A percentile compares a stretch with the other conserved stretches of the same genome.
These are phyloP conservation scores for Hypoxylon intermedium DNA, from an alignment of 495 filamentous ascomycete species.

Conservation along the genomic window DNA sequence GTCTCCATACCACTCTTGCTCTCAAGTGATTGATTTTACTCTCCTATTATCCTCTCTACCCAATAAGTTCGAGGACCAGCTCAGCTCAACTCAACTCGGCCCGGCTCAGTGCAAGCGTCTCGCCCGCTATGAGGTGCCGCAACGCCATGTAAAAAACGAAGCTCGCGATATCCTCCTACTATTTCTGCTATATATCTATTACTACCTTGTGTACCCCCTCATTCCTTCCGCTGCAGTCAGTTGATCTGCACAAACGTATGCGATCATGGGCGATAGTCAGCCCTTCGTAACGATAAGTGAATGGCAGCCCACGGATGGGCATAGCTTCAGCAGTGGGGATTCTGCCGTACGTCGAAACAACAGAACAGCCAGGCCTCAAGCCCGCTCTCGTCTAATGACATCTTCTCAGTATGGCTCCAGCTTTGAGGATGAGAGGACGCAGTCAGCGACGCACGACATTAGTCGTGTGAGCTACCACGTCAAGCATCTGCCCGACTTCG, in stretches of 20 bases:
- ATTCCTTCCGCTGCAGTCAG: conserved; percentile 11
- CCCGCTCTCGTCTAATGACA: conserved; percentile 33
- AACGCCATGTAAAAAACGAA: conserved; percentile 30
- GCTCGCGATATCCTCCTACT: conserved; percentile 20
- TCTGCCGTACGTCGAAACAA: conserved; percentile 52
- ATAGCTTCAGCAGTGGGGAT: conserved; percentile 54
- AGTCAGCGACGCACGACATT: conserved; percentile 58
- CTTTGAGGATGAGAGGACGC: conserved; percentile 46
- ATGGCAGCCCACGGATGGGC: conserved; percentile 49
- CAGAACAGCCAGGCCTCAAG: conserved; percentile 38
- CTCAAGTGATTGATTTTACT: conserved; percentile 30
- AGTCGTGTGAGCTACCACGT: conserved; percentile 61
- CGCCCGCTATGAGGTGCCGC: conserved; percentile 28
- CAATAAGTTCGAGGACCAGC: conserved; percentile 1
- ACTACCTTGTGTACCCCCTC: conserved; percentile 1
- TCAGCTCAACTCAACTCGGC: neutral
- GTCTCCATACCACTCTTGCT: conserved; percentile 25
- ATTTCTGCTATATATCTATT: conserved; percentile 16
- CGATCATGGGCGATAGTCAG: conserved; percentile 43
- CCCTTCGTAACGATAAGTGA: conserved; percentile 55
- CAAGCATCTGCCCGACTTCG: conserved; percentile 57
- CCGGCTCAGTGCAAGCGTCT: conserved; percentile 9
- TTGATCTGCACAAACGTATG: conserved; percentile 37
- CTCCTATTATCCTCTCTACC: neutral
- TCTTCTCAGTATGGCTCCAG: conserved; percentile 54